Evolutionary conservation across 805 yeast genomes (phyloP).

Genomic region (Zygosaccharomyces kombuchaensis): DNA sequence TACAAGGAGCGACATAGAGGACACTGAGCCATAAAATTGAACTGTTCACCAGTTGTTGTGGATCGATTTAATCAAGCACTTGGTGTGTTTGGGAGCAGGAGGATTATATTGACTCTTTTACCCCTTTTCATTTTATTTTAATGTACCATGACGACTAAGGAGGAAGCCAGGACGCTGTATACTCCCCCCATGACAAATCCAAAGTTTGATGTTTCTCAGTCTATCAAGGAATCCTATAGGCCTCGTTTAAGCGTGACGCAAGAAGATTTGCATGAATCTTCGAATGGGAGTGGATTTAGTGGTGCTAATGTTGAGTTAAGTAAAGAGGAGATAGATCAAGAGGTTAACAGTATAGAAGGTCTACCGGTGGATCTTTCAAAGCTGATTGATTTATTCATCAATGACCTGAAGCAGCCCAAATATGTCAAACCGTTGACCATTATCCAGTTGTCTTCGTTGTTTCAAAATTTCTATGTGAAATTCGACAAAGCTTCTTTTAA

Average conservation of each 20-base stretch:
- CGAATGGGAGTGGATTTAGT: conserved; percentile 5
- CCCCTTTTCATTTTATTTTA: not conserved
- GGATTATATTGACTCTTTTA: not conserved
- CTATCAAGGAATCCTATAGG: conserved; percentile 29
- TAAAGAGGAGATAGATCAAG: conserved; percentile 25
- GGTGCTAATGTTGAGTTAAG: conserved; percentile 13
- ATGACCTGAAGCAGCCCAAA: conserved; percentile 35
- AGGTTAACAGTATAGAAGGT: conserved; percentile 15
- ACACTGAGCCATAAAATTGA: not conserved
- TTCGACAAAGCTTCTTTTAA: conserved; percentile 33
- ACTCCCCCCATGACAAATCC: conserved; percentile 34
- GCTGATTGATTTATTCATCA: conserved; percentile 27
- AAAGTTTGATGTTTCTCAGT: conserved; percentile 25
- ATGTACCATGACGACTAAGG: conserved; percentile 8
- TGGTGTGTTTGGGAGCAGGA: not conserved
- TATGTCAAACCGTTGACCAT: conserved; percentile 30
- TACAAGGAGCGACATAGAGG: not conserved
- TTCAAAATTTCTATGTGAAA: conserved; percentile 30
- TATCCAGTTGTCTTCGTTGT: conserved; percentile 28
- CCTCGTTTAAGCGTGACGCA: conserved; percentile 7
- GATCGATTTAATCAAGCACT: not conserved
- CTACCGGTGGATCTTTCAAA: conserved; percentile 29
- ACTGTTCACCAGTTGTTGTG: not conserved
- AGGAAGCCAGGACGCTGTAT: conserved; percentile 16
- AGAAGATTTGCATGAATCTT: conserved; percentile 10